Evolutionary conservation across 2,329 filamentous ascomycete genomes (phyloP).

Genomic region (Penicillium sp.): DNA sequence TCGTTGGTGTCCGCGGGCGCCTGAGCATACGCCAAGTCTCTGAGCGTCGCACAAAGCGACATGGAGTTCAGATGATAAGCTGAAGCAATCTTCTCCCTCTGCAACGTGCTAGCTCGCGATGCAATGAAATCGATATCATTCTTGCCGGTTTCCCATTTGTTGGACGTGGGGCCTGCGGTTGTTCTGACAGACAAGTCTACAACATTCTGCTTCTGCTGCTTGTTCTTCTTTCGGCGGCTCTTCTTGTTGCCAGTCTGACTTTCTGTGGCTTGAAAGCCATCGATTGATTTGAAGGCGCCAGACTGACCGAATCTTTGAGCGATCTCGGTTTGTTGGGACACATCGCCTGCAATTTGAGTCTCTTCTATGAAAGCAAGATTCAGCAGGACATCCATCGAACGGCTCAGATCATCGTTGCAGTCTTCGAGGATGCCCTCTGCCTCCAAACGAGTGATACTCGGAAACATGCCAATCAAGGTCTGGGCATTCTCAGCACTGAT

Average conservation of each 20-base stretch:
- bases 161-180: constrained; percentile 32
- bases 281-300: constrained; percentile 68
- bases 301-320: constrained; percentile 36
- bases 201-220: constrained; percentile 24
- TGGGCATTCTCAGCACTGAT: constrained; percentile 61
- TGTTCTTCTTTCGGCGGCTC: constrained; percentile 45
- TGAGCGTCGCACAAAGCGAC: constrained; percentile 58
- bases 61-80: constrained; percentile 62
- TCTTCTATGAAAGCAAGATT: constrained; percentile 78
- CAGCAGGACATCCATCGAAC: constrained; percentile 76
- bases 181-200: constrained; percentile 16
- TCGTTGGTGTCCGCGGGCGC: constrained; percentile 42
- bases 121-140: constrained; percentile 64
- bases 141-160: constrained; percentile 61
- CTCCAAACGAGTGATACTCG: constrained; percentile 65
- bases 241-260: constrained; percentile 42
- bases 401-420: constrained; percentile 65
- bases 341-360: constrained; percentile 54
- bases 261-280: constrained; percentile 71
- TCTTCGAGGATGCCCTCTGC: constrained; percentile 69
- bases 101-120: constrained; percentile 50
- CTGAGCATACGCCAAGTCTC: constrained; percentile 53
- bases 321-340: background rate
- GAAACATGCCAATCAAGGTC: constrained; percentile 71
- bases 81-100: constrained; percentile 54